These are phyloP conservation scores for Aspergillus novoparasiticus DNA, from an alignment of 2,329 filamentous ascomycete species.

Conservation along the genomic window DNA sequence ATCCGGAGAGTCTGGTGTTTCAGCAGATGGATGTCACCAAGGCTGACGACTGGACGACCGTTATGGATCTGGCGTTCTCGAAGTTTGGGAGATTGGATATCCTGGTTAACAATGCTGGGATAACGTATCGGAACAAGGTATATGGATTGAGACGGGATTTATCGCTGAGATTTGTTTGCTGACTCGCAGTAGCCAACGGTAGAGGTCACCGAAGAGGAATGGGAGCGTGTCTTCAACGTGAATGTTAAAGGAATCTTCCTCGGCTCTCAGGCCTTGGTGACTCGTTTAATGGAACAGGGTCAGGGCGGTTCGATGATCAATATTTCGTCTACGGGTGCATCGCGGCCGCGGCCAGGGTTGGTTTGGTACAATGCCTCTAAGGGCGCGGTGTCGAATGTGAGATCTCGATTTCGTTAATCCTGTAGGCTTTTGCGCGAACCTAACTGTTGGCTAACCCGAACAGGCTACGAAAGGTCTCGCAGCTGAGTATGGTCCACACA, in stretches of 20 bases:
- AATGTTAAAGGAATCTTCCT: conserved; percentile 49
- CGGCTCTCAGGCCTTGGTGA: conserved; percentile 37
- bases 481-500: conserved; percentile 70
- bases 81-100: conserved; percentile 43
- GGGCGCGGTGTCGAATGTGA: conserved; percentile 47
- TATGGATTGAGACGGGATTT: background rate
- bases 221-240: conserved; percentile 47
- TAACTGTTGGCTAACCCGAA: conserved; percentile 12
- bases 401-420: conserved; percentile 1
- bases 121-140: conserved; percentile 44
- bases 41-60: conserved; percentile 35
- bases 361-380: conserved; percentile 52
- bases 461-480: conserved; percentile 68
- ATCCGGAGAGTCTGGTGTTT: conserved; percentile 34
- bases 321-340: conserved; percentile 47
- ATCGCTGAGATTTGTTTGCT: background rate
- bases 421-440: background rate
- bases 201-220: conserved; percentile 48
- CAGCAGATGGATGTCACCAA: conserved; percentile 41
- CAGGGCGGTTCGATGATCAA: conserved; percentile 48
- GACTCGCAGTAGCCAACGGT: conserved; percentile 34
- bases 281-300: conserved; percentile 41
- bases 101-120: conserved; percentile 53
- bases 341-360: conserved; percentile 45
- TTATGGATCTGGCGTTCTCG: conserved; percentile 33